Evolutionary conservation across 768 basidiomycete genomes (phyloP), one percentile per base, ranked within the genome.

Genomic region (Russula sp.): DNA sequence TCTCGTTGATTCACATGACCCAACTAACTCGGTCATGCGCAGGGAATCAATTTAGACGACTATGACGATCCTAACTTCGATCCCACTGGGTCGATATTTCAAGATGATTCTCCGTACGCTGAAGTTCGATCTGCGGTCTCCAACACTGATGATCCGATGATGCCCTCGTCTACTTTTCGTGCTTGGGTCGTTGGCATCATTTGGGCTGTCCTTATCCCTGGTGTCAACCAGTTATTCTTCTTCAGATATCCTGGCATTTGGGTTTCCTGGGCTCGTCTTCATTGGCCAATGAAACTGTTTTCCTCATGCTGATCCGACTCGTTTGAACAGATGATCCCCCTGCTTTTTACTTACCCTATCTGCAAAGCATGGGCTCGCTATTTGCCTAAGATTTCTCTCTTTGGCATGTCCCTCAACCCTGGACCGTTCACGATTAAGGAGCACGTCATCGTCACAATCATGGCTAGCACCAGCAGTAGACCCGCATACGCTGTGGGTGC

Each of bases 361-460:
- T n/a, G 45, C 45, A 47, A 22, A 9, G 6, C n/a, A 11, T 47
- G 45, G 45, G 45, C 83, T 8, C 71, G 74, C 32, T 62, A 80
- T 40, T 40, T 87, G 35, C 85, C 84, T 22, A 78, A 80, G 63
- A 71, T 80, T 73, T 80, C 74, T 61, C 72, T 86, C 20, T 78
- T 84, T 47, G 84, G 84, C 9, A 40, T 78, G 7, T 69, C 75
- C 3, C 67, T 87, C 51, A 87, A 87, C 67, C 85, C 85, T 16
- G 88, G 89, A n/a, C 85, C 81, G 3, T 91, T 88, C 76, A 80
- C 80, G 2, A 82, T 89, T 70, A 91, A 91, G 74, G 88, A 89
- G 70, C 85, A 86, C 73, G 84, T 84, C 34, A 64, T 80, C 55
- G 76, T 78, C 62, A 75, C 69, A 13, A 77, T 79, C 57, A 77